These are phyloP conservation scores for Ramalina intermedia DNA, from an alignment of 495 filamentous ascomycete species.

Conservation along the genomic window DNA sequence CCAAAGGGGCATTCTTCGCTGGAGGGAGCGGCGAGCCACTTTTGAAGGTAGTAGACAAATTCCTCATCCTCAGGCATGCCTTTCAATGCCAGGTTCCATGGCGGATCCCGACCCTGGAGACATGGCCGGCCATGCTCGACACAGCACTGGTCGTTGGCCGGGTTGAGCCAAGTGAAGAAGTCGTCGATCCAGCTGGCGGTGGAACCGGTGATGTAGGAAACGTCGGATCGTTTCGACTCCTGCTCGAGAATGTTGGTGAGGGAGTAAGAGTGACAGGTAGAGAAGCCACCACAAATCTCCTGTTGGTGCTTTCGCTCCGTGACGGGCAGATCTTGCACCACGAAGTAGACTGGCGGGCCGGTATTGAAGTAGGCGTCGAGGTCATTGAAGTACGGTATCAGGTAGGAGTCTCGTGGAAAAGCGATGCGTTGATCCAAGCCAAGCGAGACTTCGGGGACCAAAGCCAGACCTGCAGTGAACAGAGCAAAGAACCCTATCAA, in stretches of 20 bases:
- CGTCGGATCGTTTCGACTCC: conserved; percentile 78
- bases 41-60: conserved; percentile 69
- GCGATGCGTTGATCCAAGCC: conserved; percentile 91
- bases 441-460: conserved; percentile 72
- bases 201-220: conserved; percentile 83
- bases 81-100: conserved; percentile 73
- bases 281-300: conserved; percentile 81
- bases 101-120: conserved; percentile 57
- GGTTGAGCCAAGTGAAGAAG: conserved; percentile 90
- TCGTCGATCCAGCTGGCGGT: conserved; percentile 95
- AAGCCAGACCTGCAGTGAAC: conserved; percentile 68
- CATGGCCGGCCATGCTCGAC: conserved; percentile 51
- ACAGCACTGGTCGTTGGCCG: conserved; percentile 68
- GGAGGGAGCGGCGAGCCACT: conserved; percentile 71
- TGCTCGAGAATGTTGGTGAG: conserved; percentile 79
- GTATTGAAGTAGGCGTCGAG: conserved; percentile 81
- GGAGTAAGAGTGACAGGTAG: conserved; percentile 69
- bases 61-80: conserved; percentile 90
- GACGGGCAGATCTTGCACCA: conserved; percentile 64
- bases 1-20: conserved; percentile 72
- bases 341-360: conserved; percentile 93
- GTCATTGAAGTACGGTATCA: conserved; percentile 91
- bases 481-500: conserved; percentile 72
- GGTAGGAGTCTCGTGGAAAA: conserved; percentile 80
- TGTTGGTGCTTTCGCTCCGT: conserved; percentile 62